phyloP scores from a whole-genome alignment of 2,329 filamentous ascomycete genomes.

The Pseudogymnoascus sp. region DNA sequence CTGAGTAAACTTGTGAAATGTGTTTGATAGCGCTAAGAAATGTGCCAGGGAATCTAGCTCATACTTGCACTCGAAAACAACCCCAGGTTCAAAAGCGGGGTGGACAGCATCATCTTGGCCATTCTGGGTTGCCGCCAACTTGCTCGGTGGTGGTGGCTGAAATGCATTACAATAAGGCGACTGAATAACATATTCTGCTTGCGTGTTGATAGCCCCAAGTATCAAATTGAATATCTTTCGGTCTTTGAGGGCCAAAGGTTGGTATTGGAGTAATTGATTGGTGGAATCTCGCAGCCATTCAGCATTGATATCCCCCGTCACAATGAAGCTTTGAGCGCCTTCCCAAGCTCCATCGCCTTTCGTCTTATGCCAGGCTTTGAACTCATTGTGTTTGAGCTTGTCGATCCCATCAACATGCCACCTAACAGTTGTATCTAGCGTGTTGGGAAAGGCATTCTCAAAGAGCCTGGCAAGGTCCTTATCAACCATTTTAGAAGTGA shows the following conservation, averaged over 20 bases:
- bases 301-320: slow-evolving; percentile 86
- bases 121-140: slow-evolving; percentile 63
- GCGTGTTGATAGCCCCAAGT: slow-evolving; percentile 89
- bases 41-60: slow-evolving; percentile 92
- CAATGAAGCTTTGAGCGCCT: slow-evolving; percentile 84
- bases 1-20: slow-evolving; percentile 74
- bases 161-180: slow-evolving; percentile 98
- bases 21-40: slow-evolving; percentile 78
- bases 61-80: slow-evolving; percentile 98
- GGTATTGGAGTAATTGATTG: slow-evolving; percentile 89
- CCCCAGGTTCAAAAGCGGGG: slow-evolving; percentile 72
- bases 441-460: slow-evolving; percentile 87
- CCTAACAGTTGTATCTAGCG: slow-evolving; percentile 62
- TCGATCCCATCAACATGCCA: slow-evolving; percentile 56
- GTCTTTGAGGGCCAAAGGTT: slow-evolving; percentile 75
- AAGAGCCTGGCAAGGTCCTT: slow-evolving; percentile 87
- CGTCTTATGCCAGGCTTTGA: slow-evolving; percentile 31
- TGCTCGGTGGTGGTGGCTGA: slow-evolving; percentile 82
- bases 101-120: slow-evolving; percentile 80
- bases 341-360: slow-evolving; percentile 62
- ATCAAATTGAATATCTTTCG: slow-evolving; percentile 71
- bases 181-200: slow-evolving; percentile 88
- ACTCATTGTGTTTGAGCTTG: slow-evolving; percentile 31
- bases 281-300: slow-evolving; percentile 91
- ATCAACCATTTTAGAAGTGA: slow-evolving; percentile 73